Evolutionary conservation across 2,329 filamentous ascomycete species (phyloP).

Genomic region (Anthostomella pinea): DNA sequence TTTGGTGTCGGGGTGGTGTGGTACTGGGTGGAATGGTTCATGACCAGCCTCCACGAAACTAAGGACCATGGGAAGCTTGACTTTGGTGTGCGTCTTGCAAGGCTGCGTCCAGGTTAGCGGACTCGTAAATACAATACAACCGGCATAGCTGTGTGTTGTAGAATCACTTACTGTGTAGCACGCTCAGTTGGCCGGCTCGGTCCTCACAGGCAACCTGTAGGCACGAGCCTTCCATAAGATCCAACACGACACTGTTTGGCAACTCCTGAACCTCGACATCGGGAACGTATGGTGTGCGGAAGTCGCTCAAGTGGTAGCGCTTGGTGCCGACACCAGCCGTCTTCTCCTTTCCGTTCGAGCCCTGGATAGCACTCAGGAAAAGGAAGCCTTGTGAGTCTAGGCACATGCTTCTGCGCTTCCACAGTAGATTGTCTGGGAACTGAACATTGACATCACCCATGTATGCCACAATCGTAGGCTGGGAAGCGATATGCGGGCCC

Average conservation of each 20-base stretch:
- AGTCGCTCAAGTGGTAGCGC: conserved; percentile 83
- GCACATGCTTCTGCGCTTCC: conserved; percentile 89
- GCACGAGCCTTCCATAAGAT: conserved; percentile 59
- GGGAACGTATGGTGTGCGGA: conserved; percentile 74
- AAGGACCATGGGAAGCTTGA: conserved; percentile 34
- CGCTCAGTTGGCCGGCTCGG: conserved; percentile 53
- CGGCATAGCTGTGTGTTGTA: neutral
- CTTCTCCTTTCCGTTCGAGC: conserved; percentile 55
- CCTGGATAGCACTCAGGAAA: conserved; percentile 69
- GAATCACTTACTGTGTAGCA: conserved; percentile 50
- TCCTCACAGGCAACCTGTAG: conserved; percentile 65
- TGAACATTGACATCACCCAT: conserved; percentile 94
- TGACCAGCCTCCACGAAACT: conserved; percentile 15
- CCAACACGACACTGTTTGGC: conserved; percentile 73
- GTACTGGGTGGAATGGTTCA: conserved; percentile 7
- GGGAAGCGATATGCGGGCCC: conserved; percentile 21
- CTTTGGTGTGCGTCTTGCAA: conserved; percentile 41
- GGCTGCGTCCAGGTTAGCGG: conserved; percentile 34
- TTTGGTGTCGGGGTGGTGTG: conserved; percentile 8
- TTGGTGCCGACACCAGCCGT: conserved; percentile 61
- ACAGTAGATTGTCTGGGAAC: conserved; percentile 91
- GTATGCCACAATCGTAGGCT: conserved; percentile 55
- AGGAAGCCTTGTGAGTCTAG: conserved; percentile 83
- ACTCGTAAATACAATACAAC: neutral
- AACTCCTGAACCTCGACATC: conserved; percentile 92